Evolutionary conservation across 495 filamentous ascomycete species (phyloP).

Genomic region (Aspergillus asperescens): DNA sequence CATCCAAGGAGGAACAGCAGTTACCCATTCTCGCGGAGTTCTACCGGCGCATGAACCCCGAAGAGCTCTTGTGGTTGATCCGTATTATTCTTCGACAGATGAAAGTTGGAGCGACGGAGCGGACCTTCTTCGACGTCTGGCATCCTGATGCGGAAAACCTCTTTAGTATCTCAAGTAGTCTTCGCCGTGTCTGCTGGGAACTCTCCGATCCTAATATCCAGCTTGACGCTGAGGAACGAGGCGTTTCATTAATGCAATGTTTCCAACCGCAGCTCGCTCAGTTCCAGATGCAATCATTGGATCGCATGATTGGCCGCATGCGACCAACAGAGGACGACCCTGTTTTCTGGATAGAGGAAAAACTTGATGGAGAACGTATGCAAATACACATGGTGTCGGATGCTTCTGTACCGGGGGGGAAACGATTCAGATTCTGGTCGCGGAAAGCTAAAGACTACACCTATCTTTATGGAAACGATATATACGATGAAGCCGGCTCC

Average conservation of each 20-base stretch:
- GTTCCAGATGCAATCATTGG: constrained; percentile 84
- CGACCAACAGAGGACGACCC: constrained; percentile 60
- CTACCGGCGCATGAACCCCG: constrained; percentile 86
- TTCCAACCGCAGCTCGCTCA: constrained; percentile 96
- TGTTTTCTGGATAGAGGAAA: constrained; percentile 96
- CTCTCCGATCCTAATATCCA: constrained; percentile 70
- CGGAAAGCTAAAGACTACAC: constrained; percentile 96
- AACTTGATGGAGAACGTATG: constrained; percentile 94
- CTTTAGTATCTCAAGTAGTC: constrained; percentile 85
- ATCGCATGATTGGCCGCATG: constrained; percentile 75
- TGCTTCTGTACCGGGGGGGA: constrained; percentile 58
- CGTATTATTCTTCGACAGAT: constrained; percentile 93
- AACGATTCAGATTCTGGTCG: constrained; percentile 84
- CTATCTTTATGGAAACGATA: constrained; percentile 79
- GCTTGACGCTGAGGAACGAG: constrained; percentile 68
- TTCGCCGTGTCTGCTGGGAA: constrained; percentile 94
- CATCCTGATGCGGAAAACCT: constrained; percentile 87
- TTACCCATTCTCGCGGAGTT: constrained; percentile 72
- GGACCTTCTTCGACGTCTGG: constrained; percentile 86
- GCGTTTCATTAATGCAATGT: constrained; percentile 83
- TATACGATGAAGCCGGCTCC: constrained; percentile 70
- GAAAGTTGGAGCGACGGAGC: constrained; percentile 96
- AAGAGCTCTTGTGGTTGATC: constrained; percentile 90
- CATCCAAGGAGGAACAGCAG: constrained; percentile 76
- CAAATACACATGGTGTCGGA: constrained; percentile 90